A percentile compares a stretch with the other conserved stretches of the same genome.
Conservation (phyloP, 352 stramenopile species). For the Pythium sukuiense region DNA sequence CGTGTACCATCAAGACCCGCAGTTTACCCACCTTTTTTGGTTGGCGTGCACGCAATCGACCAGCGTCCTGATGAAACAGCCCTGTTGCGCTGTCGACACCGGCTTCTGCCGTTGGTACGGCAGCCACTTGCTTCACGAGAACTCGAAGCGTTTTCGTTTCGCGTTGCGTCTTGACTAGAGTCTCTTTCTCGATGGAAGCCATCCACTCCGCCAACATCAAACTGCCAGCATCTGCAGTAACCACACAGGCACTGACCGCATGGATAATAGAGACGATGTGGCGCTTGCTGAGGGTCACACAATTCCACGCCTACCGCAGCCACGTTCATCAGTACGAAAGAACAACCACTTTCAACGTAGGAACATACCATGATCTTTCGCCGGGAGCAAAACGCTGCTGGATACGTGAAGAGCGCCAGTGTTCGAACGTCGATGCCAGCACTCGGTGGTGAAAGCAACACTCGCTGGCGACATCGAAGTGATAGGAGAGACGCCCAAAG, state of each 20-base stretch:
- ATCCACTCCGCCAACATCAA: slow-evolving; percentile 11
- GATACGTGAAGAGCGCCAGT: slow-evolving; percentile 68
- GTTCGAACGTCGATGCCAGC: slow-evolving; percentile 15
- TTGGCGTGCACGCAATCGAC: neutral
- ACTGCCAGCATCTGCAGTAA: slow-evolving; percentile 21
- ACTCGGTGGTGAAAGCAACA: slow-evolving; percentile 47
- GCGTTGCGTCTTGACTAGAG: slow-evolving; percentile 10
- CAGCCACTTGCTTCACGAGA: slow-evolving; percentile 9
- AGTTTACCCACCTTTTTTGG: slow-evolving; percentile 13
- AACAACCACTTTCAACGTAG: neutral
- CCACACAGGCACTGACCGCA: slow-evolving; percentile 37
- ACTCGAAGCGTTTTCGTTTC: slow-evolving; percentile 13
- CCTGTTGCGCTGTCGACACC: neutral
- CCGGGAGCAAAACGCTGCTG: slow-evolving; percentile 64
- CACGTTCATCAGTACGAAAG: neutral
- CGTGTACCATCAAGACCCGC: too few relatives aligned
- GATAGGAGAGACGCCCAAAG: slow-evolving; percentile 58
- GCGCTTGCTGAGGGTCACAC: slow-evolving; percentile 43
- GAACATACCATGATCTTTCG: slow-evolving; percentile 68
- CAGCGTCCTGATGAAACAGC: slow-evolving; percentile 10
- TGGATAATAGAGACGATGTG: slow-evolving; percentile 48
- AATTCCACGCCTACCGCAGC: slow-evolving; percentile 50
- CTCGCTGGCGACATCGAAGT: slow-evolving; percentile 61
- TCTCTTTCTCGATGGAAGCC: slow-evolving; percentile 7
- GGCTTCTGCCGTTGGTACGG: slow-evolving; percentile 1